These are phyloP conservation scores for Talaromyces liani DNA, from an alignment of 495 filamentous ascomycete genomes.

Conservation along the genomic window DNA sequence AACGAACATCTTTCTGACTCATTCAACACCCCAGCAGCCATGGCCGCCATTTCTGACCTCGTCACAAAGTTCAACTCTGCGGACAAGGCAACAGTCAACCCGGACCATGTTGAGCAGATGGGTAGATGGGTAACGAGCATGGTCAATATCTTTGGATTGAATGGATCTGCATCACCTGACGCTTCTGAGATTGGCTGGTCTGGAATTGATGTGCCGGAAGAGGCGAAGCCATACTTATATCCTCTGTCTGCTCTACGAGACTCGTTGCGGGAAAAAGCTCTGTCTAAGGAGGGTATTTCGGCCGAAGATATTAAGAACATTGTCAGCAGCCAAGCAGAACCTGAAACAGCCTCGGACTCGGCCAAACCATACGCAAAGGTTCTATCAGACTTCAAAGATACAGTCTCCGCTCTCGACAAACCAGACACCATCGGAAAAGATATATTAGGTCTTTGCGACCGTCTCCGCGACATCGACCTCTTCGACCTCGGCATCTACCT, in stretches of 20 bases:
- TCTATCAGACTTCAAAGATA: constrained; percentile 29
- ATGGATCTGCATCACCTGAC: constrained; percentile 48
- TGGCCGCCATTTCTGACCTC: constrained; percentile 66
- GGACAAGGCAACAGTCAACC: constrained; percentile 51
- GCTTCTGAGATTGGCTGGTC: constrained; percentile 73
- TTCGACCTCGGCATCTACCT: constrained; percentile 77
- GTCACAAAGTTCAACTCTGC: constrained; percentile 64
- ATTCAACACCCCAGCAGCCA: constrained; percentile 75
- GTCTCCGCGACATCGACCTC: constrained; percentile 70
- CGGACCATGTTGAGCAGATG: constrained; percentile 48
- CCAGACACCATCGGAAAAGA: constrained; percentile 44
- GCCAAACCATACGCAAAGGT: constrained; percentile 32
- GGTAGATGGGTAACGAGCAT: constrained; percentile 80
- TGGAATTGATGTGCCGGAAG: constrained; percentile 56
- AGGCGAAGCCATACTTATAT: constrained; percentile 56
- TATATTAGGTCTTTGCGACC: constrained; percentile 65
- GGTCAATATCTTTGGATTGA: constrained; percentile 78
- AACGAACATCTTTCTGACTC: constrained; percentile 71
- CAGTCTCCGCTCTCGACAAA: constrained; percentile 37
- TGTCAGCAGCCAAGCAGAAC: constrained; percentile 15
- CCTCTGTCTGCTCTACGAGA: constrained; percentile 61
- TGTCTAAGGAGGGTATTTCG: constrained; percentile 26
- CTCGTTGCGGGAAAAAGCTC: constrained; percentile 53
- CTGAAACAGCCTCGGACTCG: constrained; percentile 17
- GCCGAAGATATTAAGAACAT: constrained; percentile 25